Base-by-base conservation (phyloP, 169 alveolate species). In the Babesia divergens region DNA sequence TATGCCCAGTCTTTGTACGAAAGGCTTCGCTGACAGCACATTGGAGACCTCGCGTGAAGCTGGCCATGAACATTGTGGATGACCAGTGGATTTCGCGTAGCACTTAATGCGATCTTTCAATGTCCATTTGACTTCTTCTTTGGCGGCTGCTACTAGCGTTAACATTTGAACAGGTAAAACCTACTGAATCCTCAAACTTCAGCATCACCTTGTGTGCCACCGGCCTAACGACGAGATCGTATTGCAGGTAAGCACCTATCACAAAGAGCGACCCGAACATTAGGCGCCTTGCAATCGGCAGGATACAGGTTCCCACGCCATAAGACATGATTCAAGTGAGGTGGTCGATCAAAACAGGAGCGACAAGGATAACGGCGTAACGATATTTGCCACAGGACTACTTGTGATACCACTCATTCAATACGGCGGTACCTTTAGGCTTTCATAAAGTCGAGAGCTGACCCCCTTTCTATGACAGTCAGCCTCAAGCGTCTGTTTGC, bases 281-380 rank as follows among this genome's bases (percentile, higher is more conserved):
- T 9, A 46, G 72, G 8, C 88, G 69, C 84, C 88, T 70, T 11
- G 70, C 68, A 29, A 80, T 70, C 9, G 88, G 88, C 69, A 69
- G 62, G 59, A 80, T 38, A 50, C 69, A 47, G 35, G 88, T 49
- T 2, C 88, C 88, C 43, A 68, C 77, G n/a, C 88, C 88, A 64
- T 80, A 80, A 20, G 88, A 59, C 88, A 80, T 80, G 46, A 44
- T 65, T 47, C 20, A n/a, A 13, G n/a, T n/a, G n/a, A n/a, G n/a
- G n/a, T n/a, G n/a, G n/a, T n/a, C n/a, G n/a, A n/a, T n/a, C n/a
- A n/a, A n/a, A n/a, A n/a, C n/a, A n/a, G n/a, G n/a, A n/a, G n/a
- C n/a, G n/a, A n/a, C n/a, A n/a, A n/a, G n/a, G n/a, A n/a, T n/a
- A n/a, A n/a, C n/a, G n/a, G n/a, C n/a, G n/a, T n/a, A n/a, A n/a